Base-by-base conservation (phyloP, 495 filamentous ascomycete genomes). In the Poronia punctata region DNA sequence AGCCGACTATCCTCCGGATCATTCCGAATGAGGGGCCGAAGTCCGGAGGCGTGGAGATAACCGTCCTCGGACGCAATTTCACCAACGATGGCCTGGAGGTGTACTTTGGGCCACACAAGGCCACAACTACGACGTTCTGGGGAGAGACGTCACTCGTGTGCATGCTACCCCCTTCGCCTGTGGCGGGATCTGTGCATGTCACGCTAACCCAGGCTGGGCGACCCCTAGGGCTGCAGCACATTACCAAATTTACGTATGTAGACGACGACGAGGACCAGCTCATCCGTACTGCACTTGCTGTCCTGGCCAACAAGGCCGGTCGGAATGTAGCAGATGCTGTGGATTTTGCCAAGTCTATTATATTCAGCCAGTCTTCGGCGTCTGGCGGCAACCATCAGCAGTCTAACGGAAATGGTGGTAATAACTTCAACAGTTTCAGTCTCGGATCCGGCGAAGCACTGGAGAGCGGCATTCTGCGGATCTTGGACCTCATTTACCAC, bases 1-100 rank as follows among this genome's bases (percentile, higher is more conserved):
- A 68, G 11, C 76, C 83, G 8, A 73, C 76, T 23, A 86, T 88
- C 15, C 75, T 79, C 52, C 88, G 87, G 54, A 60, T 95, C 31
- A 83, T 90, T 25, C 89, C 89, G 1, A 68, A 71, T 23, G 83
- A 93, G 58, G 90, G 89, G 8, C 84, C 88, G 7, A 79, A 79
- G 28, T 71, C 71, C 17, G 90, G 90, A 41, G 87, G 88, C 9
- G 83, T 84, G 22, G 88, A 95, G 51, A 86, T 95, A 9, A 87
- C 84, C 0, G 71, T 89, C 38, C 65, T 90, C 18, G 89, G 90
- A 5, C 82, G 76, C 49, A 79, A 79, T 15, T 95, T 95, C 50
- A 78, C 75, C 24, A 76, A 80, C 31, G 52, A 43, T 36, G 86
- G 85, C 4, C 75, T 90, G 53, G 83, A 86, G 39, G 86, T 95